Percentiles rank a stretch among this genome's conserved stretches.
phyloP scores from a whole-genome alignment of 495 filamentous ascomycete genomes.

The Cercophora newfieldiana region DNA sequence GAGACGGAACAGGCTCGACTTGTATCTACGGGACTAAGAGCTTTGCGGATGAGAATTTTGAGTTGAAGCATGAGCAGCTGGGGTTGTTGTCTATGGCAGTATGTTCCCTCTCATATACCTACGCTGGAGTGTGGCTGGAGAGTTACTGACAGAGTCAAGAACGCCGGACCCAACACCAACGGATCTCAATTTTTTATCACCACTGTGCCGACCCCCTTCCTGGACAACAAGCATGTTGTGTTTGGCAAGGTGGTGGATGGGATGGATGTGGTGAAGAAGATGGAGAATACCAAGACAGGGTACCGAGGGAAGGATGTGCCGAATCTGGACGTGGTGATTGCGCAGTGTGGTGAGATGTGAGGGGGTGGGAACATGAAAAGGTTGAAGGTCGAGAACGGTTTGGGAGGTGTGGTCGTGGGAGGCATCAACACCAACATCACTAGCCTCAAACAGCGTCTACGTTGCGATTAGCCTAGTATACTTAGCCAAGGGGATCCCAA shows the following conservation, averaged over 20 bases:
- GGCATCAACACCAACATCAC: too few species aligned
- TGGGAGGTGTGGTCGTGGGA: neutral
- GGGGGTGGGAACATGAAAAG: neutral
- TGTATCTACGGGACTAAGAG: constrained; percentile 80
- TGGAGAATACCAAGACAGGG: constrained; percentile 83
- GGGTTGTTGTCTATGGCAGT: constrained; percentile 94
- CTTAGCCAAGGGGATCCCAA: too few species aligned
- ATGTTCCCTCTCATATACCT: constrained; percentile 39
- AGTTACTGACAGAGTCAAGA: constrained; percentile 56
- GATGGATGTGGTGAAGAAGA: constrained; percentile 82
- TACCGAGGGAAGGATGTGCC: constrained; percentile 72
- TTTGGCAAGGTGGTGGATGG: constrained; percentile 91
- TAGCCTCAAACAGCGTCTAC: too few species aligned
- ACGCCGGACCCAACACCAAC: constrained; percentile 90
- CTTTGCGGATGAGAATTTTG: constrained; percentile 94
- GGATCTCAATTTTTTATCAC: constrained; percentile 98
- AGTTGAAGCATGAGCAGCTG: constrained; percentile 69
- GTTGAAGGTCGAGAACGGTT: too few species aligned
- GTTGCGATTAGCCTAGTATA: too few species aligned
- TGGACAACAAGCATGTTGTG: constrained; percentile 95
- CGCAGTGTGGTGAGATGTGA: constrained; percentile 87
- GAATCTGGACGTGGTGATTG: constrained; percentile 79
- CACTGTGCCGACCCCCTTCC: constrained; percentile 76
- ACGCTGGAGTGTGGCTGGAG: neutral
- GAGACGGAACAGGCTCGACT: constrained; percentile 86